Percentiles rank a stretch among this genome's conserved stretches.
Evolutionary conservation across 176 grass and related monocot genomes (phyloP).

Genomic region (Juncus inflexus): DNA sequence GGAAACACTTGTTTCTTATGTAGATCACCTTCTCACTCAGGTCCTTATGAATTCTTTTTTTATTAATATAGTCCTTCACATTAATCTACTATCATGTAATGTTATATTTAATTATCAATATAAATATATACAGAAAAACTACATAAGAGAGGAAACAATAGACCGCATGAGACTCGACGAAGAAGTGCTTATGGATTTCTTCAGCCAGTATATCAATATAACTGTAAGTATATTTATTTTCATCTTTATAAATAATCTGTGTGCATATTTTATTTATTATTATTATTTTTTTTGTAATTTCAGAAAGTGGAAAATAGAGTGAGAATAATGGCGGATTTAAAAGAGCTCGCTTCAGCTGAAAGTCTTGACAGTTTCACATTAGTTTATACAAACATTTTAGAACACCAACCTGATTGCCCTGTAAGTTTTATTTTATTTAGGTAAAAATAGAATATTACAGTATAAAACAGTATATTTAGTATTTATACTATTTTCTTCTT

Average conservation of each 20-base stretch:
- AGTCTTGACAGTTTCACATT: conserved; percentile 96
- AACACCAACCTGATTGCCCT: conserved; percentile 97
- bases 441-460: background rate
- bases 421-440: conserved; percentile 43
- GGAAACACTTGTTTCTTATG: conserved; percentile 87
- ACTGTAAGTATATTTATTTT: conserved; percentile 70
- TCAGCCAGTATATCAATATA: conserved; percentile 76
- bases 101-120: background rate
- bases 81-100: background rate
- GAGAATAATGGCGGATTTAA: conserved; percentile 87
- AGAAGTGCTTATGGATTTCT: conserved; percentile 99
- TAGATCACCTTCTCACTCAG: conserved; percentile 93
- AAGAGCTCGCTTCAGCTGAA: conserved; percentile 95
- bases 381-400: conserved; percentile 95
- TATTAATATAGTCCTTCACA: background rate
- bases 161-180: conserved; percentile 95
- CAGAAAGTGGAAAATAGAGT: conserved; percentile 99
- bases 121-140: conserved; percentile 52
- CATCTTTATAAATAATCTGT: conserved; percentile 10
- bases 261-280: background rate
- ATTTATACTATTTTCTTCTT: conserved; percentile 21
- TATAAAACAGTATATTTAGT: conserved; percentile 13
- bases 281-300: conserved; percentile 8
- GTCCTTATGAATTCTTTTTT: conserved; percentile 35
- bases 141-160: conserved; percentile 85